phyloP scores from a whole-genome alignment of 805 yeast species.

The Myxozyma melibiosi region DNA sequence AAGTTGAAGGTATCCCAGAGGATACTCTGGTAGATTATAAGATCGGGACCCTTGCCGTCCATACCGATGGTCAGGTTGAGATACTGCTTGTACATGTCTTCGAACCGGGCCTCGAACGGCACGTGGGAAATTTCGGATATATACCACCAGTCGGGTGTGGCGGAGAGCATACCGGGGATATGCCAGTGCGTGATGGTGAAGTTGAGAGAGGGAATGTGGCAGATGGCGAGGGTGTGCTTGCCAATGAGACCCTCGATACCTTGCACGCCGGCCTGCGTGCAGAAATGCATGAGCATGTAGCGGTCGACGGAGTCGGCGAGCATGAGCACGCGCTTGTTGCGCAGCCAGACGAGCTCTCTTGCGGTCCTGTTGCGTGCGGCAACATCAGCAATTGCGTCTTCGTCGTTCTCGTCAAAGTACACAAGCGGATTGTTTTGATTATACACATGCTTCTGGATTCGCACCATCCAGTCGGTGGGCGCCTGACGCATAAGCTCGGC shows the following conservation, averaged over 20 bases:
- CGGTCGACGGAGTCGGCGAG: conserved; percentile 29
- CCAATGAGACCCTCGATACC: background rate
- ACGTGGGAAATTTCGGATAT: conserved; percentile 12
- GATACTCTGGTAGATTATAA: conserved; percentile 17
- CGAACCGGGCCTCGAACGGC: conserved; percentile 24
- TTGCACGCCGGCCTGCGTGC: conserved; percentile 12
- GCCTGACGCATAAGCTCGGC: conserved; percentile 6
- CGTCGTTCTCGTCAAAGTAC: background rate
- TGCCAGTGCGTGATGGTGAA: conserved; percentile 31
- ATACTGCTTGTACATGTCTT: conserved; percentile 4
- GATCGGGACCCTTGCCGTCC: conserved; percentile 23
- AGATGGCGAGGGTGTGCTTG: conserved; percentile 22
- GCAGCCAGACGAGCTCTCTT: conserved; percentile 15
- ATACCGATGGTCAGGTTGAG: conserved; percentile 9
- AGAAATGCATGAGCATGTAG: conserved; percentile 8
- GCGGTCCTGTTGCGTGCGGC: background rate
- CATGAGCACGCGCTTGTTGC: conserved; percentile 21
- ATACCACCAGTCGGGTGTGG: conserved; percentile 31
- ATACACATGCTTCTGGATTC: conserved; percentile 7
- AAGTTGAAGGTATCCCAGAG: conserved; percentile 16
- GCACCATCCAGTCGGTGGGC: conserved; percentile 16
- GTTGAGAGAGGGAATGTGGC: conserved; percentile 21
- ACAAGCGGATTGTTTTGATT: no score
- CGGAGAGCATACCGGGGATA: conserved; percentile 15
- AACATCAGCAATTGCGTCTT: background rate